phyloP scores from a whole-genome alignment of 106 monocot genomes.

The Agapanthus africanus region DNA sequence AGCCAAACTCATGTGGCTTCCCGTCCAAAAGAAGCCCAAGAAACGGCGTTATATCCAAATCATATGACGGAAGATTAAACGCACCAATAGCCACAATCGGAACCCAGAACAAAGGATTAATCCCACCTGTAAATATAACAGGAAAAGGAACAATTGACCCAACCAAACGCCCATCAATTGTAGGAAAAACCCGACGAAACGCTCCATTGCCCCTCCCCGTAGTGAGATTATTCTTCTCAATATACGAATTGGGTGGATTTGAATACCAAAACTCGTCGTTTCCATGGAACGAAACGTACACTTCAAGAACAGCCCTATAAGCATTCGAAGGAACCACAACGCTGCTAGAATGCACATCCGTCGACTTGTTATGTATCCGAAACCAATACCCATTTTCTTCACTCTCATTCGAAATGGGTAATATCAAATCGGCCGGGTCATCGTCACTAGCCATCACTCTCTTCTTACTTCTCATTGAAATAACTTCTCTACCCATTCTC shows the following conservation, averaged over 20 bases:
- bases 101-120: constrained; percentile 64
- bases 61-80: constrained; percentile 63
- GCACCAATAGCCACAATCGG: constrained; percentile 59
- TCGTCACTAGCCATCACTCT: constrained; percentile 6
- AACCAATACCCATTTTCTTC: constrained; percentile 53
- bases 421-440: constrained; percentile 47
- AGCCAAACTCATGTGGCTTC: constrained; percentile 33
- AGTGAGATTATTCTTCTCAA: constrained; percentile 53
- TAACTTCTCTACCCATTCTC: not conserved
- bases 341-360: constrained; percentile 14
- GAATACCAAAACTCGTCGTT: constrained; percentile 83
- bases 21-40: constrained; percentile 57
- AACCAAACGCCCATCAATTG: constrained; percentile 29
- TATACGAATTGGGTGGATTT: constrained; percentile 53
- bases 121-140: constrained; percentile 64
- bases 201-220: constrained; percentile 48
- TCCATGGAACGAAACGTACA: constrained; percentile 49
- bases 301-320: constrained; percentile 58
- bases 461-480: not conserved
- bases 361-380: constrained; percentile 30
- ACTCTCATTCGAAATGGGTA: constrained; percentile 39
- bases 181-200: constrained; percentile 44
- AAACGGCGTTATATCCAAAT: constrained; percentile 61
- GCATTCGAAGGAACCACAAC: constrained; percentile 45
- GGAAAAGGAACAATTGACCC: constrained; percentile 56